Conservation (phyloP, 2,329 filamentous ascomycete species). For the Tolypocladium pustulatum region DNA sequence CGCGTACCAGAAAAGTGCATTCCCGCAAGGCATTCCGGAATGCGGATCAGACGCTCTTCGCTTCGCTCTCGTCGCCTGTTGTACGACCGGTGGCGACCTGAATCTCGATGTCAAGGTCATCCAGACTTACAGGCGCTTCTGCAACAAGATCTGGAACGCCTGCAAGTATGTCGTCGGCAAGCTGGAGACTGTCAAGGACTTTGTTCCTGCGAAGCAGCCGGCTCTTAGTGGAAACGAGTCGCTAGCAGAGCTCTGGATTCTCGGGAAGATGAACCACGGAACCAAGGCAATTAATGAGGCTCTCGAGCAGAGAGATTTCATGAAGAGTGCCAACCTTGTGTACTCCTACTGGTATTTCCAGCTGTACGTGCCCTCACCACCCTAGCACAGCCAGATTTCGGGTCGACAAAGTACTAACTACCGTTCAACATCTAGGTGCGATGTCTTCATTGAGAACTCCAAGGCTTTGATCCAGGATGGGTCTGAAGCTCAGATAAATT, state of each 20-base stretch:
- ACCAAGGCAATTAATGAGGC: neutral
- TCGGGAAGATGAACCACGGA: neutral
- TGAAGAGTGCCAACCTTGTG: neutral
- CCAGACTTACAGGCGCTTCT: conserved; percentile 87
- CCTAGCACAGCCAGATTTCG: no score
- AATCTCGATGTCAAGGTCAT: conserved; percentile 88
- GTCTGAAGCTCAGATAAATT: neutral
- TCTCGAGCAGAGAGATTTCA: neutral
- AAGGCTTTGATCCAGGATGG: neutral
- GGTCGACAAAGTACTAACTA: neutral
- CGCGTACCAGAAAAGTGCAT: conserved; percentile 88
- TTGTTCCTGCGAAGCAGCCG: neutral
- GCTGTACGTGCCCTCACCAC: neutral
- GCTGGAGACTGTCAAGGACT: neutral
- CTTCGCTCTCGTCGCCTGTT: conserved; percentile 65
- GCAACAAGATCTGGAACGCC: conserved; percentile 60
- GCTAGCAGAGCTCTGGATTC: neutral
- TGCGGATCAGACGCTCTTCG: conserved; percentile 87
- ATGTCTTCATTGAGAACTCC: neutral
- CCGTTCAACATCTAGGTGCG: neutral
- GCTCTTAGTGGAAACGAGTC: neutral
- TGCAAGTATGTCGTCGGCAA: neutral
- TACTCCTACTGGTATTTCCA: neutral
- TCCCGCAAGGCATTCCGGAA: conserved; percentile 88
- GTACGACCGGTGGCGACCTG: conserved; percentile 45